Conservation (phyloP, 768 basidiomycete genomes). For the Pleurotus sapidus region DNA sequence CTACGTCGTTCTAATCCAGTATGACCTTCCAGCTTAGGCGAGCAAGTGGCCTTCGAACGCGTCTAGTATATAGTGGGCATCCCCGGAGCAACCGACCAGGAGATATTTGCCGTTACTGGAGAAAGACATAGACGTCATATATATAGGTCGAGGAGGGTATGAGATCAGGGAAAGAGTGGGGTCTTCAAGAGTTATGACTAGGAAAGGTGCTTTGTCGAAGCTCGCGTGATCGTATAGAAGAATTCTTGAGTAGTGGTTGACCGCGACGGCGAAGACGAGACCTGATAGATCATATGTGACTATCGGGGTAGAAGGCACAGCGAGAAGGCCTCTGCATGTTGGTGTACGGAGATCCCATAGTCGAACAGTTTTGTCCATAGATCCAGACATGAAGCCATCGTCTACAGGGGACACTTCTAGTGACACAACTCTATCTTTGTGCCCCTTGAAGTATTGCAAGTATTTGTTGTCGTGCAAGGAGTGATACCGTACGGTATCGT, state of each 20-base stretch:
- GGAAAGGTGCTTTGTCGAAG: slow-evolving; percentile 91
- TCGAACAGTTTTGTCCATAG: slow-evolving; percentile 91
- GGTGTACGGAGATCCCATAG: slow-evolving; percentile 91
- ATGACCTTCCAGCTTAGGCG: slow-evolving; percentile 83
- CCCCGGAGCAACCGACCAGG: slow-evolving; percentile 88
- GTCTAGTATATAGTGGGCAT: slow-evolving; percentile 92
- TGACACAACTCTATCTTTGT: slow-evolving; percentile 85
- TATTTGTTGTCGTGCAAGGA: slow-evolving; percentile 97
- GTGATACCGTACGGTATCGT: slow-evolving; percentile 93
- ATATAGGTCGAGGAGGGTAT: slow-evolving; percentile 84
- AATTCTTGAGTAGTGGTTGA: slow-evolving; percentile 80
- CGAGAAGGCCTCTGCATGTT: slow-evolving; percentile 73
- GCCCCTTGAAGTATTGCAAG: slow-evolving; percentile 93
- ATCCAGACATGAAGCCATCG: slow-evolving; percentile 94
- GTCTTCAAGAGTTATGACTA: slow-evolving; percentile 80
- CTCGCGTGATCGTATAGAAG: slow-evolving; percentile 83
- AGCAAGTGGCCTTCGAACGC: slow-evolving; percentile 83
- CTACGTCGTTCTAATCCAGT: slow-evolving; percentile 77
- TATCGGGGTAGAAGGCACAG: slow-evolving; percentile 71
- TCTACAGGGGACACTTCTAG: slow-evolving; percentile 90
- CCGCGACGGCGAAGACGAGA: slow-evolving; percentile 81
- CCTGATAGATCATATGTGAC: slow-evolving; percentile 84
- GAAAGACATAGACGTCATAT: slow-evolving; percentile 89
- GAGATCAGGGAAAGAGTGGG: slow-evolving; percentile 69
- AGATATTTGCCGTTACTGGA: slow-evolving; percentile 89